These are phyloP conservation scores for Edaphochlamys debaryana DNA, from an alignment of 139 green algal species.

Conservation along the genomic window DNA sequence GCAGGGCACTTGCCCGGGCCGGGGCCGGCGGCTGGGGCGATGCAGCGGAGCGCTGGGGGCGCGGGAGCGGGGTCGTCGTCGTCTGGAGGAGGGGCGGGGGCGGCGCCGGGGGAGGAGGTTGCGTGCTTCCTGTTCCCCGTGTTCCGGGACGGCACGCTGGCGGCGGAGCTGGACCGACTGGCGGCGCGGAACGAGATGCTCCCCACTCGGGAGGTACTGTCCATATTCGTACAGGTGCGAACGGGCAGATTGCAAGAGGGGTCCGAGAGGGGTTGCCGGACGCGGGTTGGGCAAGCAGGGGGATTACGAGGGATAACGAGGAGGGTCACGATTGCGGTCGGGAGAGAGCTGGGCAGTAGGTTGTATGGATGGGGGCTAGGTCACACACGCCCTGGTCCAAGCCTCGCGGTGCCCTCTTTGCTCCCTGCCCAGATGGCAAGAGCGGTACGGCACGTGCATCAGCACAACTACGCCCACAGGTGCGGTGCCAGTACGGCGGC, in stretches of 20 bases:
- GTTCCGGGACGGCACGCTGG: slow-evolving; percentile 56
- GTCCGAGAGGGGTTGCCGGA: not conserved
- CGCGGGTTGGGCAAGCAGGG: not conserved
- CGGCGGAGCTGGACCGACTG: slow-evolving; percentile 33
- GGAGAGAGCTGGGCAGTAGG: too few species aligned
- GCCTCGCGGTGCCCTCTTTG: too few species aligned
- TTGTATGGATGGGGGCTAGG: too few species aligned
- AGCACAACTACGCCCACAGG: slow-evolving; percentile 63
- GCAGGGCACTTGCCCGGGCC: too few species aligned
- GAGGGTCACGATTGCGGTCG: too few species aligned
- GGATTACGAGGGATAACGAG: not conserved
- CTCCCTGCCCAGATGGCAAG: slow-evolving; percentile 65
- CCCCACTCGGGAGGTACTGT: slow-evolving; percentile 53
- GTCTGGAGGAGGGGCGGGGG: not conserved
- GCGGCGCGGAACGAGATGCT: slow-evolving; percentile 38
- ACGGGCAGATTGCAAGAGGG: not conserved
- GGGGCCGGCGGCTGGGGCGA: too few species aligned
- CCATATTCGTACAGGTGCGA: slow-evolving; percentile 74
- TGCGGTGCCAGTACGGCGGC: too few species aligned
- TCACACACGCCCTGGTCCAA: too few species aligned
- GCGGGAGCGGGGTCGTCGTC: too few species aligned
- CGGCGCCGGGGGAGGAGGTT: not conserved
- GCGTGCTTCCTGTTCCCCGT: slow-evolving; percentile 50
- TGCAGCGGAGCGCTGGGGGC: too few species aligned
- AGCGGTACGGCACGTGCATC: slow-evolving; percentile 78